Evolutionary conservation across 331 rosid genomes (phyloP), one percentile per base, ranked within the genome.

Genomic region (Spiraea crenata): DNA sequence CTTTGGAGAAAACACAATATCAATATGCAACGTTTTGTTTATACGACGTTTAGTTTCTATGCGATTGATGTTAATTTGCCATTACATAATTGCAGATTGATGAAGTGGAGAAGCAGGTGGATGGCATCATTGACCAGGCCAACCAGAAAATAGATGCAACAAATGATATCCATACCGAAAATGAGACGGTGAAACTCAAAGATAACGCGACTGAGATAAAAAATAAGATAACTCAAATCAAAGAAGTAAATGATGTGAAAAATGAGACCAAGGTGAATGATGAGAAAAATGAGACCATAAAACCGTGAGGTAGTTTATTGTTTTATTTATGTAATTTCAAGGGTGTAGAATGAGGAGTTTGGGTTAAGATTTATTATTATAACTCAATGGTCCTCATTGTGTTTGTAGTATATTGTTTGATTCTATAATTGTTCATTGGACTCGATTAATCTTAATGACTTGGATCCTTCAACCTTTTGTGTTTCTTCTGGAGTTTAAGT

Each of bases 61-160:
- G 37, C 50, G 44, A 66, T 16, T 14, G 55, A 40, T 74, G 45
- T 38, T 46, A 25, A 25, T 11, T 34, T 13, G 55, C 54, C 4
- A 13, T 70, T 56, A 59, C 45, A 44, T 9, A 49, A 49, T 70
- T 64, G 74, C 77, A 90, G 96, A 65, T 80, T 41, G 83, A 87
- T 51, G 74, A 69, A 4, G 10, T 70, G 37, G 88, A 58, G 39
- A 57, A 77, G 40, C 63, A 77, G 42, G 12, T 82, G 69, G 88
- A 57, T 0, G 74, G 76, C 17, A 34, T 66, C 48, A 5, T 76
- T 6, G 73, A 54, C 5, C 3, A 78, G 35, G 73, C 42, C 7
- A 38, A 38, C 39, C 16, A 47, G 42, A 58, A 2, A 39, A 50
- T 41, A 10, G 55, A 70, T 45, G 63, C 73, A 39, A 17, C 80